phyloP scores from a whole-genome alignment of 2,329 filamentous ascomycete species.

The Cladophialophora chaetospira region DNA sequence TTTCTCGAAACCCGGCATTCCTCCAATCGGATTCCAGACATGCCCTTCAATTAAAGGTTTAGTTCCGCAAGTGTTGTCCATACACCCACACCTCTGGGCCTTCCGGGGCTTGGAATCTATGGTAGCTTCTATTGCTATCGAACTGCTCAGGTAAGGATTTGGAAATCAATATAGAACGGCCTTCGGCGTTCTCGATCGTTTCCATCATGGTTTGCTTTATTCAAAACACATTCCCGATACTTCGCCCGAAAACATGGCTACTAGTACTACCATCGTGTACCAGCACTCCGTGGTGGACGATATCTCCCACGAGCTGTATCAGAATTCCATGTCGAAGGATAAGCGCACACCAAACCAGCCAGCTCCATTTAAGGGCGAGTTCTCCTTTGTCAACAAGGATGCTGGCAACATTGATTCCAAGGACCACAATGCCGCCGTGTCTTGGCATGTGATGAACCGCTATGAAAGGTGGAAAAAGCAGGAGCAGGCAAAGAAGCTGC shows the following conservation, averaged over 20 bases:
- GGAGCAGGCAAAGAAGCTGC: constrained; percentile 29
- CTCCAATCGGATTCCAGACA: neutral
- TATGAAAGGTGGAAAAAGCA: constrained; percentile 34
- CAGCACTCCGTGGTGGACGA: constrained; percentile 10
- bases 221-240: constrained; percentile 17
- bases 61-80: constrained; percentile 8
- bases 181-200: constrained; percentile 21
- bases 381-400: constrained; percentile 34
- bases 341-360: constrained; percentile 24
- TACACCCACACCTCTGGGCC: constrained; percentile 5
- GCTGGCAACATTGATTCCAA: constrained; percentile 34
- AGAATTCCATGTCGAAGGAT: constrained; percentile 26
- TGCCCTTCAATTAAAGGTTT: constrained; percentile 23
- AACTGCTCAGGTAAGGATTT: constrained; percentile 29
- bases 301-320: neutral
- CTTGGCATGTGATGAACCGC: constrained; percentile 34
- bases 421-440: constrained; percentile 32
- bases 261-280: constrained; percentile 19
- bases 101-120: constrained; percentile 7
- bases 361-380: constrained; percentile 31
- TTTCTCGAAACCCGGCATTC: neutral
- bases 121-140: constrained; percentile 17
- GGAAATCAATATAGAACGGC: constrained; percentile 25
- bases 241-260: constrained; percentile 13
- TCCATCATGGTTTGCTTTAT: constrained; percentile 13